Conservation (phyloP, 257 asterid species). For the Solanum raphanifolium region DNA sequence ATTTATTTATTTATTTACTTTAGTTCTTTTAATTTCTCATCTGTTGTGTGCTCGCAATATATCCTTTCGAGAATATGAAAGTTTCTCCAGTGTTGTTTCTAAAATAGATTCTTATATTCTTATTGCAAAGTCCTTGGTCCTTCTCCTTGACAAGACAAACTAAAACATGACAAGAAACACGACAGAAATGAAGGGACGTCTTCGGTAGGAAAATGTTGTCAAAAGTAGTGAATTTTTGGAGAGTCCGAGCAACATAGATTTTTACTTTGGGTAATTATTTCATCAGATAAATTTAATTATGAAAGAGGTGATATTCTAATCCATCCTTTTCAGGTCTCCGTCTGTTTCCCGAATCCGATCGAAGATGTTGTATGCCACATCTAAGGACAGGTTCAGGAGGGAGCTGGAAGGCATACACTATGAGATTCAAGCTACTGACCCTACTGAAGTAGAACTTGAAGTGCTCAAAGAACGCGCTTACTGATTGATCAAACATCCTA, state of each 20-base stretch:
- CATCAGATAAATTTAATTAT: background rate
- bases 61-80: background rate
- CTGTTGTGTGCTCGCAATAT: background rate
- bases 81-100: background rate
- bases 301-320: background rate
- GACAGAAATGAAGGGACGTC: background rate
- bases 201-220: background rate
- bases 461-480: constrained; percentile 26
- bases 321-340: constrained; percentile 20
- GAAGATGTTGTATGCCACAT: constrained; percentile 32
- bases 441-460: constrained; percentile 31
- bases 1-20: background rate
- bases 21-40: background rate
- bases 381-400: constrained; percentile 28
- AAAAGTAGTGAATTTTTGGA: background rate
- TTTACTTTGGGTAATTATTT: background rate
- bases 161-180: background rate
- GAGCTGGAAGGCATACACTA: constrained; percentile 34
- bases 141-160: background rate
- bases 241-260: background rate
- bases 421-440: constrained; percentile 40
- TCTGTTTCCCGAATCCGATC: constrained; percentile 24
- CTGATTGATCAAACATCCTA: constrained; percentile 1
- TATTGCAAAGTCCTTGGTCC: background rate
- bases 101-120: background rate